Evolutionary conservation across 495 filamentous ascomycete genomes (phyloP).

Genomic region (Friedmanniomyces endolithicus): DNA sequence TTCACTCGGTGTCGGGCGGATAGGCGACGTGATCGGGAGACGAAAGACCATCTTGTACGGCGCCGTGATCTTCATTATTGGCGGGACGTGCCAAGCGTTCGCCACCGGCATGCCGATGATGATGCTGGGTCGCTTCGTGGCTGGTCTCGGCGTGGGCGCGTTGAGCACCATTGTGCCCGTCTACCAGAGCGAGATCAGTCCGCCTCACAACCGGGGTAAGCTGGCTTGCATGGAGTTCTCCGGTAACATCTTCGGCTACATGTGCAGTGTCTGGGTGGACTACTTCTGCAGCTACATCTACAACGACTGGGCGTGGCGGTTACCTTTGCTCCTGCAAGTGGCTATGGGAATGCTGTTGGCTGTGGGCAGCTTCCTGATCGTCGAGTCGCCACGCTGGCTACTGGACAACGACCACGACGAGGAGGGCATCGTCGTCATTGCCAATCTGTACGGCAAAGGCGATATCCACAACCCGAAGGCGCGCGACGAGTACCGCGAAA

Average conservation of each 20-base stretch:
- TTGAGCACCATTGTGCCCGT: slow-evolving; percentile 95
- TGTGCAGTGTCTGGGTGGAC: slow-evolving; percentile 95
- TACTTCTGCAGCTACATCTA: slow-evolving; percentile 90
- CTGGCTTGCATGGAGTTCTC: slow-evolving; percentile 97
- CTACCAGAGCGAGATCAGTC: slow-evolving; percentile 96
- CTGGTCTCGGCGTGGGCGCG: slow-evolving; percentile 86
- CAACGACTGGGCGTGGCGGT: slow-evolving; percentile 74
- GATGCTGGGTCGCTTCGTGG: slow-evolving; percentile 79
- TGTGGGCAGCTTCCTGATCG: slow-evolving; percentile 78
- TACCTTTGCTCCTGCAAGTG: slow-evolving; percentile 86
- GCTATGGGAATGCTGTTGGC: slow-evolving; percentile 80
- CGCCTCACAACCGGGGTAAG: slow-evolving; percentile 88
- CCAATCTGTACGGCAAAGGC: slow-evolving; percentile 89
- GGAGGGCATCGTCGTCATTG: slow-evolving; percentile 94
- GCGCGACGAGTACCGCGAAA: slow-evolving; percentile 88
- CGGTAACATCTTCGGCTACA: slow-evolving; percentile 90
- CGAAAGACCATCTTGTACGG: slow-evolving; percentile 88
- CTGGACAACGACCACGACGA: slow-evolving; percentile 97
- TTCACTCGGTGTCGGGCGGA: slow-evolving; percentile 72
- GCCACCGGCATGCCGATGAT: slow-evolving; percentile 78
- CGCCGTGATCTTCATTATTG: slow-evolving; percentile 80
- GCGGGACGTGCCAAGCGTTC: slow-evolving; percentile 75
- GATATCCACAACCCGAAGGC: slow-evolving; percentile 88
- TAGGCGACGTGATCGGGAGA: slow-evolving; percentile 86
- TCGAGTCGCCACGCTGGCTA: slow-evolving; percentile 93